phyloP scores from a whole-genome alignment of 495 filamentous ascomycete genomes.

The Tuber indicum region DNA sequence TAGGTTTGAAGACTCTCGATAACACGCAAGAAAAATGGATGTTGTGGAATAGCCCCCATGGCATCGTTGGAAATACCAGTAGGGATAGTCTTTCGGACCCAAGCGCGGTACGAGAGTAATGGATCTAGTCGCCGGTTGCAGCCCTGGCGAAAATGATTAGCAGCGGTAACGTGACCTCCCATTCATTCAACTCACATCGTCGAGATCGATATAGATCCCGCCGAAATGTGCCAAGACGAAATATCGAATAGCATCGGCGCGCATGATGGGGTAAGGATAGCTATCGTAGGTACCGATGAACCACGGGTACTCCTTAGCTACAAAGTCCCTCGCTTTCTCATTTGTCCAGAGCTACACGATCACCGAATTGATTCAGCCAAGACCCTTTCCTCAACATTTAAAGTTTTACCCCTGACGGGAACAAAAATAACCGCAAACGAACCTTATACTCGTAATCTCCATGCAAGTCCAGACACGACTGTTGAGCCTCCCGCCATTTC shows the following conservation, averaged over 20 bases:
- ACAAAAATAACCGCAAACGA: conserved; percentile 34
- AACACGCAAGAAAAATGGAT: conserved; percentile 72
- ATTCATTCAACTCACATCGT: conserved; percentile 58
- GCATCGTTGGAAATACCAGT: conserved; percentile 88
- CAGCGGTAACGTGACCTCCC: conserved; percentile 8
- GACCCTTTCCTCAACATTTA: background rate
- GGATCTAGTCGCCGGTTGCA: conserved; percentile 78
- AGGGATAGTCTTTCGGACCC: conserved; percentile 71
- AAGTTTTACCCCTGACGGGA: background rate
- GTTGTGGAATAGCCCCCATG: conserved; percentile 71
- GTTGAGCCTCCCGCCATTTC: conserved; percentile 65
- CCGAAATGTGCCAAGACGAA: conserved; percentile 79
- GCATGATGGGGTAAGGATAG: conserved; percentile 75
- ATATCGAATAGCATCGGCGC: conserved; percentile 81
- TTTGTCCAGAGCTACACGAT: conserved; percentile 74
- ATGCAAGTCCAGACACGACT: conserved; percentile 69
- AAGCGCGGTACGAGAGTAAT: conserved; percentile 70
- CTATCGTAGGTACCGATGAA: conserved; percentile 76
- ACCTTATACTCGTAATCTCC: conserved; percentile 77
- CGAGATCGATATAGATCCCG: conserved; percentile 82
- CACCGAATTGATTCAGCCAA: conserved; percentile 9
- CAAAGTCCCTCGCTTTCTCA: conserved; percentile 65
- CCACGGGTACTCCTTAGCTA: conserved; percentile 73
- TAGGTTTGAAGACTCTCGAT: conserved; percentile 65
- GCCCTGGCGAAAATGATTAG: conserved; percentile 49